These are phyloP conservation scores for Puccinia polysora DNA, from an alignment of 1,284 basidiomycete species.

Conservation along the genomic window DNA sequence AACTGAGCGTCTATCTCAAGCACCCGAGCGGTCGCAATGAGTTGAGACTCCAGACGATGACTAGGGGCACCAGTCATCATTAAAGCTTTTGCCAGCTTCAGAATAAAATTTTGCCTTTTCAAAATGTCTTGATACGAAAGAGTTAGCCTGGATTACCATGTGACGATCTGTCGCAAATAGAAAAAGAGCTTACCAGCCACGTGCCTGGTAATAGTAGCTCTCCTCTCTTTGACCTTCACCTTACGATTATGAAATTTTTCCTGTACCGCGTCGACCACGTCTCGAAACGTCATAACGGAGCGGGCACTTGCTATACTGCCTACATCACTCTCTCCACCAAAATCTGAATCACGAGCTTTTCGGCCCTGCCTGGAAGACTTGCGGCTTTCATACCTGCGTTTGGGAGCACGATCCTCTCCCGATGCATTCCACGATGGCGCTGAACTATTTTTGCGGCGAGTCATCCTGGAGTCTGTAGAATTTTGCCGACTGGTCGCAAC, in stretches of 20 bases:
- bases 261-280: conserved; percentile 29
- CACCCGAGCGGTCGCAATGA: conserved; percentile 70
- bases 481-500: conserved; percentile 30
- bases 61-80: conserved; percentile 77
- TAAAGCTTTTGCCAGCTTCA: conserved; percentile 73
- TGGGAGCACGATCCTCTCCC: background rate
- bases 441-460: conserved; percentile 6
- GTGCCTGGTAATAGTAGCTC: conserved; percentile 36
- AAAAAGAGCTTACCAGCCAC: conserved; percentile 25
- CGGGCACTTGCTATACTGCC: conserved; percentile 7
- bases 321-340: conserved; percentile 26
- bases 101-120: conserved; percentile 68
- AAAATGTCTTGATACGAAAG: conserved; percentile 55
- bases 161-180: background rate
- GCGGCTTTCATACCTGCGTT: background rate
- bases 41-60: conserved; percentile 76
- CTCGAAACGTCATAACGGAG: conserved; percentile 29
- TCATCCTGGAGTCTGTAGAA: conserved; percentile 22
- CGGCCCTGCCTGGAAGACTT: conserved; percentile 14
- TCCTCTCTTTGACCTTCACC: conserved; percentile 5
- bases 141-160: background rate
- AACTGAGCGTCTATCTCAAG: conserved; percentile 72
- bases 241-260: conserved; percentile 15
- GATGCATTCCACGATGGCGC: conserved; percentile 9
- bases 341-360: conserved; percentile 35